Conservation (phyloP, 2,329 filamentous ascomycete species). For the Arthrobotrys musiformis region DNA sequence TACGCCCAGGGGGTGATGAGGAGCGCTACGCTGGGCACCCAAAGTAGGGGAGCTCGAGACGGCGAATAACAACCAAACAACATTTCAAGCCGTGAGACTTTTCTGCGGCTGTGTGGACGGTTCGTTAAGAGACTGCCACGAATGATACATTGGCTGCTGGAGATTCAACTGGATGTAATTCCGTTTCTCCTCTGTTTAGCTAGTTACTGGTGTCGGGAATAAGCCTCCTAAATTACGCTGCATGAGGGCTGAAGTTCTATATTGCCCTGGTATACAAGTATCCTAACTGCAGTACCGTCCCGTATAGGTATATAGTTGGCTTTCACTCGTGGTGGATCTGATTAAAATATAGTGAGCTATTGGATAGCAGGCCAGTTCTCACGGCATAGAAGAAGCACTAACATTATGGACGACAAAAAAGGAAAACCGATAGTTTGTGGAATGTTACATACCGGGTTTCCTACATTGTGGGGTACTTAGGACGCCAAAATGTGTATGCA, state of each 20-base stretch:
- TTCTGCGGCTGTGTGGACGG: background rate
- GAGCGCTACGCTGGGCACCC: background rate
- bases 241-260: constrained; percentile 7
- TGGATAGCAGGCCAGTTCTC: background rate
- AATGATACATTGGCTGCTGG: background rate
- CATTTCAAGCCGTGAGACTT: background rate
- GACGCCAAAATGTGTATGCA: background rate
- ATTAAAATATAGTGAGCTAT: background rate
- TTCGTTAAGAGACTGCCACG: background rate
- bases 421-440: background rate
- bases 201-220: background rate
- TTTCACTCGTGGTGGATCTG: too few relatives aligned
- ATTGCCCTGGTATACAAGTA: too few relatives aligned
- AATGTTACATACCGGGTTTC: background rate
- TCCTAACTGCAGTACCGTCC: too few relatives aligned
- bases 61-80: background rate
- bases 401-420: background rate
- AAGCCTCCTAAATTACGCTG: background rate
- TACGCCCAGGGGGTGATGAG: background rate
- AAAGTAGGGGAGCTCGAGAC: background rate
- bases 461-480: background rate
- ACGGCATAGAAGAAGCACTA: background rate
- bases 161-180: background rate
- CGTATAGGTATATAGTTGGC: too few relatives aligned
- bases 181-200: background rate